Base-by-base conservation (phyloP, 2,329 filamentous ascomycete species). In the Taxawa tesnikishii region DNA sequence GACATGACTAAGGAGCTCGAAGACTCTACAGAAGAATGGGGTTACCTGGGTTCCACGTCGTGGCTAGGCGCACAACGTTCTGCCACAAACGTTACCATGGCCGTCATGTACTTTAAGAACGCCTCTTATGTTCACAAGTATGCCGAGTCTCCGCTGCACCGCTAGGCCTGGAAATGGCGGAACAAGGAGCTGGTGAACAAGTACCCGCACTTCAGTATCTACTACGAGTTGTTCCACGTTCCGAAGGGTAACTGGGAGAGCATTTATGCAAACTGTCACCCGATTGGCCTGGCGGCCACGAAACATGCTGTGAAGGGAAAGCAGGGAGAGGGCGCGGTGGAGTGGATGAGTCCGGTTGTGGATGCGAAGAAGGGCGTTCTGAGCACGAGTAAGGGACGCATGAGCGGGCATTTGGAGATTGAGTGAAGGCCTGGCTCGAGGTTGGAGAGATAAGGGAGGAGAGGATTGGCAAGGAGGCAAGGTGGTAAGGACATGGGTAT, bases 141-240 rank as follows among this genome's bases (percentile, higher is more conserved):
- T 39, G 69, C 70, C 2, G 63, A 70, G 31, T 58, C 56, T 28
- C 44, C 54, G 5, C 34, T 62, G 6, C 71, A 75, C 43, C 56
- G 61, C 9, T 47, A 56, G 23, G 61, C 49, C 0, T 69, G 66
- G 68, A 58, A 65, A 28, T 72, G 62, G 61, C 68, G 61, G 47
- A 47, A 45, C 5, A 36, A 44, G 13, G 18, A 28, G 2, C 12
- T 29, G 7, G 28, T 36, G 19, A 53, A 54, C 27, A 43, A 57
- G 15, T 38, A 52, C 25, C 42, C 45, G 15, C 56, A 68, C 38
- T 43, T 73, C 15, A 59, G 59, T 4, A 64, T 73, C 40, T 73
- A 57, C 38, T 70, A 75, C 44, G 70, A 75, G 57, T 59, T 62
- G 0, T 73, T 66, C 40, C 50, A 57, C 15, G 60, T 63, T 4